Conservation (phyloP, 1,139 yeast genomes). For the Pichia sp. region DNA sequence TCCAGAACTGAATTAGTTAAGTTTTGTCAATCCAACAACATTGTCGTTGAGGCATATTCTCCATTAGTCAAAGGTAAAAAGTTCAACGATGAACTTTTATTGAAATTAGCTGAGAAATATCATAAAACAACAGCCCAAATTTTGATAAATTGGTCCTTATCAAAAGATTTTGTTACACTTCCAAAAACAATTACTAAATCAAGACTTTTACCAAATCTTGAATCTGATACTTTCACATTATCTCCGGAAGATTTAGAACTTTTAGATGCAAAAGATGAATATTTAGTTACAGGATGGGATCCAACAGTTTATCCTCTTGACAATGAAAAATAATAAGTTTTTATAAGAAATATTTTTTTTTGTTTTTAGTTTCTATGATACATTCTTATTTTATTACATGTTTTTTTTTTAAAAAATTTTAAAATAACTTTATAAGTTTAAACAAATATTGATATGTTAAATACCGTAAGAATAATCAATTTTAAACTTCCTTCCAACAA, state of each 20-base stretch:
- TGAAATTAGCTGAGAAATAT: constrained; percentile 35
- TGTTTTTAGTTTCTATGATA: too few species aligned
- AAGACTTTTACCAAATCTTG: constrained; percentile 40
- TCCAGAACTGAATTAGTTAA: constrained; percentile 36
- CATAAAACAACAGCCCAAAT: constrained; percentile 38
- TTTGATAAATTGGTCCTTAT: constrained; percentile 39
- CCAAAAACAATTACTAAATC: constrained; percentile 55
- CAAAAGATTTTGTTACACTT: constrained; percentile 55
- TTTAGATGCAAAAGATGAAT: constrained; percentile 20
- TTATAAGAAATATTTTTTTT: too few species aligned
- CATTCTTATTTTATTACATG: too few species aligned
- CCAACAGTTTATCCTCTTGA: constrained; percentile 28
- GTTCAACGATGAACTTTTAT: constrained; percentile 44
- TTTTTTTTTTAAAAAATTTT: too few species aligned
- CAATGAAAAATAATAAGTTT: not conserved
- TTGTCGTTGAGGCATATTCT: constrained; percentile 47
- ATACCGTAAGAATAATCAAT: too few species aligned
- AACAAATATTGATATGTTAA: too few species aligned
- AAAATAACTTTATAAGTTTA: too few species aligned
- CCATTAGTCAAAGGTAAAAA: constrained; percentile 50
- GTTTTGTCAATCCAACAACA: constrained; percentile 31
- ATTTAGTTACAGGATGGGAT: constrained; percentile 28
- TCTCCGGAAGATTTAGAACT: constrained; percentile 26
- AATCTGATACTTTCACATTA: constrained; percentile 34
- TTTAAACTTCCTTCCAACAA: too few species aligned